phyloP scores from a whole-genome alignment of 495 filamentous ascomycete species.

The Talaromyces ruber region DNA sequence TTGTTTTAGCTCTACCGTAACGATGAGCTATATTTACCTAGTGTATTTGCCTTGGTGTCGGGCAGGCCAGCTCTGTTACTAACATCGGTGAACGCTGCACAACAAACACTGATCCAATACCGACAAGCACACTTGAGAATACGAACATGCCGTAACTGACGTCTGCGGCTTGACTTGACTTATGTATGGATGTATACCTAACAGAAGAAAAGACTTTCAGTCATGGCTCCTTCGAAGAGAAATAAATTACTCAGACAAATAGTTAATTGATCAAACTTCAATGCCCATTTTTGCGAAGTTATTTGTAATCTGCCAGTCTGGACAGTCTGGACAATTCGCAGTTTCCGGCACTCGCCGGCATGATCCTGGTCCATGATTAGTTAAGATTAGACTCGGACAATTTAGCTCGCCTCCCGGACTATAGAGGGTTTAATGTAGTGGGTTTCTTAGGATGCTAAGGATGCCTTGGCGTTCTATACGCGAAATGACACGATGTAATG shows the following conservation, averaged over 20 bases:
- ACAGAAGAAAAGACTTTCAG: no score
- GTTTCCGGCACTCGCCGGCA: background rate
- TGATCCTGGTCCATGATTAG: background rate
- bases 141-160: no score
- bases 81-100: no score
- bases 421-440: background rate
- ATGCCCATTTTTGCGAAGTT: background rate
- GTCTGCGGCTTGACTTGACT: no score
- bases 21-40: no score
- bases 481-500: background rate
- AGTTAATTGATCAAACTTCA: background rate
- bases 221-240: no score
- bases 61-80: no score
- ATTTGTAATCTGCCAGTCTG: background rate
- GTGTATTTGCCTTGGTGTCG: no score
- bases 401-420: background rate
- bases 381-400: background rate
- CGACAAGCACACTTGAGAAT: no score
- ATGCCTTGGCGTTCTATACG: background rate
- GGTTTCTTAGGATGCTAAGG: background rate
- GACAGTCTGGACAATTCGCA: background rate
- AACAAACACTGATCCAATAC: no score
- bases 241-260: background rate
- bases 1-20: no score
- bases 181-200: no score